These are phyloP conservation scores for Marasmius sp. DNA, from an alignment of 1,284 basidiomycete genomes.

Conservation along the genomic window DNA sequence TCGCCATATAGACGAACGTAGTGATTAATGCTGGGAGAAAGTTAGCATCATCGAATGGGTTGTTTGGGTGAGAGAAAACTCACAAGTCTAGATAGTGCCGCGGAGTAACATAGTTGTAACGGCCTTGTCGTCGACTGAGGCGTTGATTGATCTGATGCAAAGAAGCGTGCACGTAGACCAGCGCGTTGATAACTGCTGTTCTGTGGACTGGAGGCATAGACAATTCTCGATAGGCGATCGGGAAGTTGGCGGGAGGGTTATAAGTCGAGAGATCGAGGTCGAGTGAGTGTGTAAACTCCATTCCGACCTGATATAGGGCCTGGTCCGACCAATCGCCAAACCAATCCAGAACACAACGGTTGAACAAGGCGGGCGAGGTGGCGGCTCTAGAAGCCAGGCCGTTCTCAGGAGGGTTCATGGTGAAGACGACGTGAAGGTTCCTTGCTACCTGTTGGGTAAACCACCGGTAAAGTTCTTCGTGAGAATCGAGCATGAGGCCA, in stretches of 20 bases:
- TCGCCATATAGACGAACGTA: constrained; percentile 96
- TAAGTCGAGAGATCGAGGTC: constrained; percentile 88
- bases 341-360: constrained; percentile 97
- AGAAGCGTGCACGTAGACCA: constrained; percentile 92
- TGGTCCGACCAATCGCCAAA: constrained; percentile 99
- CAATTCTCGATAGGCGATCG: constrained; percentile 83
- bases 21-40: constrained; percentile 80
- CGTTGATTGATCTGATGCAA: constrained; percentile 89
- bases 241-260: constrained; percentile 78
- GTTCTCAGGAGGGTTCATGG: constrained; percentile 98
- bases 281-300: constrained; percentile 90
- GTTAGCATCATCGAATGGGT: constrained; percentile 10
- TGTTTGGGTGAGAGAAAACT: constrained; percentile 36
- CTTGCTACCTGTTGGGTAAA: constrained; percentile 96
- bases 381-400: constrained; percentile 94
- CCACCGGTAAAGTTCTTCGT: constrained; percentile 96
- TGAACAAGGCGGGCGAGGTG: constrained; percentile 96
- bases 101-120: constrained; percentile 96
- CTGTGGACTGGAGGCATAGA: constrained; percentile 82
- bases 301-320: constrained; percentile 94
- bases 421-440: constrained; percentile 97
- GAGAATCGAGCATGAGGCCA: constrained; percentile 96
- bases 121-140: constrained; percentile 88
- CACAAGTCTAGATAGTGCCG: constrained; percentile 98
- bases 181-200: constrained; percentile 87